phyloP scores from a whole-genome alignment of 2,329 filamentous ascomycete species.

The Ophiostoma tasmaniense region DNA sequence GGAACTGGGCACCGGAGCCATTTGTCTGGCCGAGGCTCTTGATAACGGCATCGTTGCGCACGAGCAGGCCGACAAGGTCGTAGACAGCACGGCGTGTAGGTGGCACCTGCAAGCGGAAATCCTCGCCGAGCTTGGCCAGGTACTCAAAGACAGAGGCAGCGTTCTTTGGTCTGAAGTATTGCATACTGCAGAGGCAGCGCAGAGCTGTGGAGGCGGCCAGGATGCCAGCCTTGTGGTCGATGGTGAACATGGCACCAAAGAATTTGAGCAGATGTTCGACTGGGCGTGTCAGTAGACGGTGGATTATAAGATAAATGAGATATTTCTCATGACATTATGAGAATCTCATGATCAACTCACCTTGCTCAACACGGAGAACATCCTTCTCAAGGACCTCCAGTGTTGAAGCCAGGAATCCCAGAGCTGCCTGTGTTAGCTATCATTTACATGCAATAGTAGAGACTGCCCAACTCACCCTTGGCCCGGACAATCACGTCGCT shows the following conservation, averaged over 20 bases:
- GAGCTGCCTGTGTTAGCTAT: slow-evolving; percentile 30
- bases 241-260: slow-evolving; percentile 50
- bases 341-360: slow-evolving; percentile 24
- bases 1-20: slow-evolving; percentile 37
- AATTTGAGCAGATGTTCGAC: slow-evolving; percentile 36
- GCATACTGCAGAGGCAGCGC: slow-evolving; percentile 41
- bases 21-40: slow-evolving; percentile 35
- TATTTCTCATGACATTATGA: not conserved
- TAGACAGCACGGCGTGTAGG: slow-evolving; percentile 46
- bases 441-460: not conserved
- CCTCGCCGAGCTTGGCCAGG: slow-evolving; percentile 44
- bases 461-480: slow-evolving; percentile 32
- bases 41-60: slow-evolving; percentile 29
- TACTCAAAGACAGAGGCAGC: slow-evolving; percentile 42
- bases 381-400: slow-evolving; percentile 40
- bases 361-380: slow-evolving; percentile 42
- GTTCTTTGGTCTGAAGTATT: slow-evolving; percentile 41
- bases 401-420: slow-evolving; percentile 49
- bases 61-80: slow-evolving; percentile 37
- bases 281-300: slow-evolving; percentile 6
- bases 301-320: not conserved
- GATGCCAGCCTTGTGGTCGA: slow-evolving; percentile 52
- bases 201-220: slow-evolving; percentile 45
- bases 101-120: slow-evolving; percentile 46
- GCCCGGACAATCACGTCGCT: slow-evolving; percentile 45